Evolutionary conservation across 2,329 filamentous ascomycete genomes (phyloP).

Genomic region (Apiospora arundinis): DNA sequence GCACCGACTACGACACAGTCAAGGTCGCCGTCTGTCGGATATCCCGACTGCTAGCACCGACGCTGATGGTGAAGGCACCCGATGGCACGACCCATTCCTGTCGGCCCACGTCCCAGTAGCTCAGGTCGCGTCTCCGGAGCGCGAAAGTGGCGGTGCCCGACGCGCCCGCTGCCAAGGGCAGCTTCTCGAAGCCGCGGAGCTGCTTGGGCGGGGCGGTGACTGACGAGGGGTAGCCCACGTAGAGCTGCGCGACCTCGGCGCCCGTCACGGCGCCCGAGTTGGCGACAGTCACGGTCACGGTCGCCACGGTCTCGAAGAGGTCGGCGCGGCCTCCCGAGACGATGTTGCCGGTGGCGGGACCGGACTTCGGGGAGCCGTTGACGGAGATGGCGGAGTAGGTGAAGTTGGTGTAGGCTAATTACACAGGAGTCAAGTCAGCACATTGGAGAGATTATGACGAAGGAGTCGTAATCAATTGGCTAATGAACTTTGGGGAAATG

Average conservation of each 20-base stretch:
- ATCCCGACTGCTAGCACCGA: conserved; percentile 20
- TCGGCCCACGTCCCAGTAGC: conserved; percentile 64
- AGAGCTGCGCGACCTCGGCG: conserved; percentile 63
- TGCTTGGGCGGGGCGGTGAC: conserved; percentile 49
- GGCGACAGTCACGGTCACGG: conserved; percentile 53
- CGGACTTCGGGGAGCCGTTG: conserved; percentile 43
- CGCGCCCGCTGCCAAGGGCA: conserved; percentile 55
- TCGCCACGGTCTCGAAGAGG: conserved; percentile 60
- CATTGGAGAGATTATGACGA: not conserved
- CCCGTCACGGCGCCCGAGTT: conserved; percentile 60
- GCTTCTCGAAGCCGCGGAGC: conserved; percentile 68
- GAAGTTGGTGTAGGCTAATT: conserved; percentile 49
- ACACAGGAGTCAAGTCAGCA: not conserved
- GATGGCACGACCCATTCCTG: conserved; percentile 66
- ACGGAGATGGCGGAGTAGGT: conserved; percentile 23
- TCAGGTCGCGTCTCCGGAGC: conserved; percentile 66
- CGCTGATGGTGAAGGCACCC: conserved; percentile 34
- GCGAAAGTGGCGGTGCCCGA: conserved; percentile 56
- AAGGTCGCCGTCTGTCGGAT: conserved; percentile 3
- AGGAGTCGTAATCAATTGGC: too few relatives aligned
- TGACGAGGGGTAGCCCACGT: conserved; percentile 58
- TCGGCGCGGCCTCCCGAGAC: conserved; percentile 60
- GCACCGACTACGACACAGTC: not conserved
- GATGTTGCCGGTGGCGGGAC: conserved; percentile 51
- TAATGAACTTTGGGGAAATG: not conserved